These are phyloP conservation scores for Amanita molliuscula DNA, from an alignment of 768 basidiomycete species.

Conservation along the genomic window DNA sequence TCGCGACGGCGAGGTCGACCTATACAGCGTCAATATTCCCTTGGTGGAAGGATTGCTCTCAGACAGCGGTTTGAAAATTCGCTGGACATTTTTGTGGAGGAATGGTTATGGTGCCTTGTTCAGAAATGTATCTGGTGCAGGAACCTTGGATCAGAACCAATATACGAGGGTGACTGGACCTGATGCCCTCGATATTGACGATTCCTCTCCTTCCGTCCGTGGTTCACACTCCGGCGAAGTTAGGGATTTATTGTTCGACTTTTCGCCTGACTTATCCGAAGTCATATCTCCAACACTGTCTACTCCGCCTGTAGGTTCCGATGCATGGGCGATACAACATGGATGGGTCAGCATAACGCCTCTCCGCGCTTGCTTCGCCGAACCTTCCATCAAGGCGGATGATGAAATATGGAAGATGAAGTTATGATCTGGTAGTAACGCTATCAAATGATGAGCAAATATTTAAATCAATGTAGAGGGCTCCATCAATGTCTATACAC, in stretches of 20 bases:
- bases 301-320: slow-evolving; percentile 64
- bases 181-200: slow-evolving; percentile 23
- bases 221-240: slow-evolving; percentile 12
- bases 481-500: too few relatives aligned
- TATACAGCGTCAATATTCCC: slow-evolving; percentile 86
- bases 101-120: slow-evolving; percentile 80
- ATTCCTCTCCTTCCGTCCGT: slow-evolving; percentile 6
- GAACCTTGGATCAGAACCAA: slow-evolving; percentile 8
- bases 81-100: slow-evolving; percentile 80
- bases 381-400: slow-evolving; percentile 36
- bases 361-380: slow-evolving; percentile 63
- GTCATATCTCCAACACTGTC: slow-evolving; percentile 52
- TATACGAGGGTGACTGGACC: slow-evolving; percentile 30
- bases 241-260: slow-evolving; percentile 57
- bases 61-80: slow-evolving; percentile 52
- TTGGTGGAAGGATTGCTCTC: slow-evolving; percentile 56
- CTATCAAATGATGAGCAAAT: background rate
- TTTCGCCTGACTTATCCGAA: slow-evolving; percentile 53
- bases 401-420: slow-evolving; percentile 46
- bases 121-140: slow-evolving; percentile 29
- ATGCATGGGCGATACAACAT: slow-evolving; percentile 69
- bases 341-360: slow-evolving; percentile 74
- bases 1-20: slow-evolving; percentile 57
- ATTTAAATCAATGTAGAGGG: background rate
- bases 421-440: slow-evolving; percentile 23